Evolutionary conservation across 805 yeast species (phyloP).

Genomic region (Candida yuanshanica): DNA sequence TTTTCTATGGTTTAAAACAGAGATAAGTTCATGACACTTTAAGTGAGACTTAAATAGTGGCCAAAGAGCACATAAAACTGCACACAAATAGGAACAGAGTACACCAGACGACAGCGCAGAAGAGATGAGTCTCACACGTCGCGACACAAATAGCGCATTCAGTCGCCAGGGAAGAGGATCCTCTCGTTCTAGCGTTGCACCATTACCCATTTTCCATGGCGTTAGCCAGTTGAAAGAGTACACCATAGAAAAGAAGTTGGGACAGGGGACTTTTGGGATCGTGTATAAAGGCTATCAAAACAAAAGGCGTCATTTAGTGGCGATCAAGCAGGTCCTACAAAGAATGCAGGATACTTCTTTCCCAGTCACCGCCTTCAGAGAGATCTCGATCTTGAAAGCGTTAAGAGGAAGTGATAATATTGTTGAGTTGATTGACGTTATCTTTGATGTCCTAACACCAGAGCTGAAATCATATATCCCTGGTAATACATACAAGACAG

Average conservation of each 20-base stretch:
- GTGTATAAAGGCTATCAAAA: conserved; percentile 68
- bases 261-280: conserved; percentile 86
- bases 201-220: background rate
- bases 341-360: conserved; percentile 46
- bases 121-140: background rate
- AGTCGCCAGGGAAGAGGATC: conserved; percentile 1
- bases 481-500: conserved; percentile 13
- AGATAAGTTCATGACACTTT: too few species aligned
- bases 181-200: background rate
- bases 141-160: background rate
- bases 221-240: conserved; percentile 21
- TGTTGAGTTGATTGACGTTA: conserved; percentile 73
- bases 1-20: too few species aligned
- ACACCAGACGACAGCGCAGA: too few species aligned
- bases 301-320: conserved; percentile 56
- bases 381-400: conserved; percentile 72
- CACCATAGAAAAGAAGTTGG: conserved; percentile 41
- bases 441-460: conserved; percentile 39
- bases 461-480: conserved; percentile 12
- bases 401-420: conserved; percentile 60
- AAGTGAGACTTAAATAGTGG: too few species aligned
- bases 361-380: conserved; percentile 93
- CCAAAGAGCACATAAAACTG: too few species aligned
- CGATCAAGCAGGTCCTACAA: conserved; percentile 74
- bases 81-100: too few species aligned